Conservation (phyloP, 2,329 filamentous ascomycete species). For the Sordariomycetes sp. region DNA sequence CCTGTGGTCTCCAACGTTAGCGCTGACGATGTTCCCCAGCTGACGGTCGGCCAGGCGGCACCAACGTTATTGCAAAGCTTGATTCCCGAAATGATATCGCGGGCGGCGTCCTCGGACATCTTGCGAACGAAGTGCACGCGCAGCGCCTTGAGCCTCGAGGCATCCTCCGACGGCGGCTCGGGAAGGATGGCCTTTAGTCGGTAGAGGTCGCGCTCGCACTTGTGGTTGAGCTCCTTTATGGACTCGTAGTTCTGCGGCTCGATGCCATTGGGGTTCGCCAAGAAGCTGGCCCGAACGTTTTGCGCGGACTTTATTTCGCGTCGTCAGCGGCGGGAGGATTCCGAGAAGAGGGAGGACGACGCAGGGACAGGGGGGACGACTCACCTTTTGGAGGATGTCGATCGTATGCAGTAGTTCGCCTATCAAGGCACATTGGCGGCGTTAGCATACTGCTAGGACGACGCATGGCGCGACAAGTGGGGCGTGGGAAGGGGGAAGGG, state of each 20-base stretch:
- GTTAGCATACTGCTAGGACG: not conserved
- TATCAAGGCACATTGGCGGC: not conserved
- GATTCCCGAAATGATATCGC: slow-evolving; percentile 1
- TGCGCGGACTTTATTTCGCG: not conserved
- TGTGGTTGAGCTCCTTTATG: not conserved
- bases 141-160: not conserved
- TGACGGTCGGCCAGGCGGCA: not conserved
- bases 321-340: no score
- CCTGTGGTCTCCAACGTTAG: not conserved
- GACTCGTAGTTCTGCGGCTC: not conserved
- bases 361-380: no score
- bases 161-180: not conserved
- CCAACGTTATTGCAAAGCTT: slow-evolving; percentile 1
- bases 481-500: not conserved
- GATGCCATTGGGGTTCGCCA: not conserved
- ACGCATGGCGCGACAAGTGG: not conserved
- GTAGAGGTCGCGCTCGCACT: not conserved
- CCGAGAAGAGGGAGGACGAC: no score
- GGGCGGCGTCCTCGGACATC: not conserved
- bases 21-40: not conserved
- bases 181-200: not conserved
- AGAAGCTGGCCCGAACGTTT: not conserved
- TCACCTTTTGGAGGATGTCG: not conserved
- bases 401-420: not conserved
- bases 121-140: not conserved